These are phyloP conservation scores for Globisporangium splendens DNA, from an alignment of 352 stramenopile species.

Conservation along the genomic window DNA sequence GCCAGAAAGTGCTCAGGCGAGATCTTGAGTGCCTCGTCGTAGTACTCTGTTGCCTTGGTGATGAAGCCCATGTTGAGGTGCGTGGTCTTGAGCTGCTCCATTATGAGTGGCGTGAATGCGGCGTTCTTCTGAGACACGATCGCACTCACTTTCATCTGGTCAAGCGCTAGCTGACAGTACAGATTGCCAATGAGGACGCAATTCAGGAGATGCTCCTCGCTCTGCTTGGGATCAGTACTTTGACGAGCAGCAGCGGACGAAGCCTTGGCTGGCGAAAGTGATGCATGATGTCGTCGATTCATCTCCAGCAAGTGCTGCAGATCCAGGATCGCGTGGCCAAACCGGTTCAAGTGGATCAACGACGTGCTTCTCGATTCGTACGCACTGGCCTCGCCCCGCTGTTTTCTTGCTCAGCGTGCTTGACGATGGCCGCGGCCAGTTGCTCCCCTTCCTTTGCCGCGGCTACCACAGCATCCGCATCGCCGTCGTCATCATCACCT, in stretches of 20 bases:
- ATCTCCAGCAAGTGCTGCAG: slow-evolving; percentile 29
- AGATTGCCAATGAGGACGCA: slow-evolving; percentile 49
- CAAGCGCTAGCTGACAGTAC: slow-evolving; percentile 50
- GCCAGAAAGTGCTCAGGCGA: slow-evolving; percentile 36
- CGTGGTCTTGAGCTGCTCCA: slow-evolving; percentile 23
- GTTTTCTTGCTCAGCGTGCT: slow-evolving; percentile 38
- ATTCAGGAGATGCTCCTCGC: slow-evolving; percentile 31
- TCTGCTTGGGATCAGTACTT: background rate
- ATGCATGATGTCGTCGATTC: background rate
- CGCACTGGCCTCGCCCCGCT: slow-evolving; percentile 10
- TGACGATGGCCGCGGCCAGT: slow-evolving; percentile 34
- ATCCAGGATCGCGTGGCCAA: slow-evolving; percentile 44
- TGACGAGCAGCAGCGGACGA: too few relatives aligned
- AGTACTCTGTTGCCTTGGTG: slow-evolving; percentile 25
- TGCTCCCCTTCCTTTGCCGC: slow-evolving; percentile 30
- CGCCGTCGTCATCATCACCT: slow-evolving; percentile 8
- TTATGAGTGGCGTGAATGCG: slow-evolving; percentile 16
- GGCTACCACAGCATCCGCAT: slow-evolving; percentile 15
- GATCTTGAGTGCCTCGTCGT: slow-evolving; percentile 27
- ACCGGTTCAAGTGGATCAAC: slow-evolving; percentile 32
- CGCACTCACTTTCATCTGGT: slow-evolving; percentile 35
- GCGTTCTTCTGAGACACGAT: slow-evolving; percentile 21
- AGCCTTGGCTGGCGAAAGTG: too few relatives aligned
- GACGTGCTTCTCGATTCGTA: slow-evolving; percentile 33
- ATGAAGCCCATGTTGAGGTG: slow-evolving; percentile 32